phyloP scores from a whole-genome alignment of 345 rosid species.

The Abelmoschus esculentus region DNA sequence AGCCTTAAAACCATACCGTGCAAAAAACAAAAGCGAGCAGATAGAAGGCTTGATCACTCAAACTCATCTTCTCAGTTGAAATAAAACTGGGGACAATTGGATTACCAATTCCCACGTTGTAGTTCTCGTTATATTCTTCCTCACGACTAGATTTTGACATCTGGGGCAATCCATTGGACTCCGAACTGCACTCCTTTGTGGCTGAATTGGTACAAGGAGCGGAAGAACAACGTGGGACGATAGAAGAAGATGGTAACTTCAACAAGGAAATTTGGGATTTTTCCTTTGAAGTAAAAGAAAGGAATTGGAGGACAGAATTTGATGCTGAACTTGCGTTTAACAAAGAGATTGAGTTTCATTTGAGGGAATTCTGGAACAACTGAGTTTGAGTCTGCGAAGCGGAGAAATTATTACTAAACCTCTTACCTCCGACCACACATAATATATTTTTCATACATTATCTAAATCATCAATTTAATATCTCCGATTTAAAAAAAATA shows the following conservation, averaged over 20 bases:
- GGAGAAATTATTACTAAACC: neutral
- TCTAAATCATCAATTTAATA: too few relatives aligned
- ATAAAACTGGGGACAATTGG: conserved; percentile 37
- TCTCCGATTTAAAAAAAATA: too few relatives aligned
- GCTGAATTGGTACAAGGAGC: conserved; percentile 18
- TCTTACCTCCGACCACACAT: too few relatives aligned
- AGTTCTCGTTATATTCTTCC: conserved; percentile 26
- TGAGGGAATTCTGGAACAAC: neutral
- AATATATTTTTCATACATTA: too few relatives aligned
- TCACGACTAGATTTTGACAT: conserved; percentile 19
- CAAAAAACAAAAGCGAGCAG: conserved; percentile 70
- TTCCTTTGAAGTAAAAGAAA: conserved; percentile 16
- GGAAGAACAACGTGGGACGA: conserved; percentile 26
- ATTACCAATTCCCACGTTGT: conserved; percentile 41
- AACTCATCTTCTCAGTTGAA: conserved; percentile 40
- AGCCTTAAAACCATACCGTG: conserved; percentile 42
- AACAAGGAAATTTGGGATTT: conserved; percentile 19
- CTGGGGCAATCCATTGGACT: conserved; percentile 8
- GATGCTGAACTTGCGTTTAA: conserved; percentile 6
- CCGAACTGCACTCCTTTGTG: conserved; percentile 9
- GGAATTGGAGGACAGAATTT: conserved; percentile 20
- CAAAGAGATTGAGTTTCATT: conserved; percentile 33
- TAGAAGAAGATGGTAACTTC: conserved; percentile 14
- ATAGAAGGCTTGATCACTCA: conserved; percentile 65
- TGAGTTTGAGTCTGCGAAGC: neutral